These are phyloP conservation scores for Selaginella moellendorffii DNA, from an alignment of 75 land plant species.

Conservation along the genomic window DNA sequence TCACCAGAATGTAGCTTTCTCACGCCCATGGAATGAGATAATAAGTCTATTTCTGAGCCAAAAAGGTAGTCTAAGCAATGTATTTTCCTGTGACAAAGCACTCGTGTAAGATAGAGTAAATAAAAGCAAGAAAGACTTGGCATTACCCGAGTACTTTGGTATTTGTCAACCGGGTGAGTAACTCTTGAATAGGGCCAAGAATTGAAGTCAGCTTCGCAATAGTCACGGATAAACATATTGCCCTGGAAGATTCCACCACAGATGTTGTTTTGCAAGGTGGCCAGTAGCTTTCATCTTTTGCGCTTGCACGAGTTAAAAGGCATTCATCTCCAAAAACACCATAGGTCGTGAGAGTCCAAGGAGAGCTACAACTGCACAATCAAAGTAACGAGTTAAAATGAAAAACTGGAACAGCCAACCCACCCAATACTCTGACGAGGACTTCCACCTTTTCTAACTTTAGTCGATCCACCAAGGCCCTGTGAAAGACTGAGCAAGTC, in stretches of 20 bases:
- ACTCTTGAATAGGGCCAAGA: conserved; percentile 24
- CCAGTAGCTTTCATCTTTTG: conserved; percentile 2
- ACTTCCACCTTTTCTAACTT: neutral
- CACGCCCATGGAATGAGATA: conserved; percentile 22
- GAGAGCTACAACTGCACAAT: conserved; percentile 1
- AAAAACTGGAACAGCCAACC: no score
- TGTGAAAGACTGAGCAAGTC: neutral
- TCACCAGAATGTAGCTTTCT: conserved; percentile 20
- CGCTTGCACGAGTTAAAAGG: conserved; percentile 5
- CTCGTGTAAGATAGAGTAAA: neutral
- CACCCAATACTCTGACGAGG: neutral
- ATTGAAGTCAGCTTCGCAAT: conserved; percentile 16
- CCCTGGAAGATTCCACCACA: conserved; percentile 13
- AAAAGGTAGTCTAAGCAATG: conserved; percentile 15
- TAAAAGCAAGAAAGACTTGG: neutral
- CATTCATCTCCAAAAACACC: conserved; percentile 29
- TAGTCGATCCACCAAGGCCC: neutral
- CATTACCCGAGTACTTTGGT: conserved; percentile 19
- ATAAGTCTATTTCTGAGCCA: conserved; percentile 12
- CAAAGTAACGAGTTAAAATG: neutral
- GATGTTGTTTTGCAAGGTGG: conserved; percentile 16
- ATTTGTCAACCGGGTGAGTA: conserved; percentile 19
- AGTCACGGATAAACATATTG: conserved; percentile 14
- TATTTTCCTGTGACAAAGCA: conserved; percentile 15
- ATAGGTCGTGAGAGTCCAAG: conserved; percentile 20